phyloP scores from a whole-genome alignment of 306 rosid genomes.

The Ziziphus jujuba region DNA sequence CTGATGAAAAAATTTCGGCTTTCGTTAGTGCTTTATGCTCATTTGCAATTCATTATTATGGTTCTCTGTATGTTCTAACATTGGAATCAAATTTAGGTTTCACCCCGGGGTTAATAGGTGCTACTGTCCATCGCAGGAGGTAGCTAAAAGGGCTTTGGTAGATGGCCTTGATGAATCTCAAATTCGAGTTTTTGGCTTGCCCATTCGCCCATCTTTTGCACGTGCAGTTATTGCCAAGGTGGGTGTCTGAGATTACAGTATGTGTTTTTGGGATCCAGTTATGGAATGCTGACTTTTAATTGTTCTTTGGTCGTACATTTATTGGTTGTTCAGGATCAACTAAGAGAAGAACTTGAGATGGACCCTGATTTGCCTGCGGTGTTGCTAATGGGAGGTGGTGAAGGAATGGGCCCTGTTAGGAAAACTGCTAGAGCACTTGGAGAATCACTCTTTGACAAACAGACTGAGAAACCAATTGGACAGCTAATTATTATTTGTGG shows the following conservation, averaged over 20 bases:
- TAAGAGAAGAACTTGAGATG: constrained; percentile 84
- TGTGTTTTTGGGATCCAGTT: not conserved
- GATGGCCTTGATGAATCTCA: constrained; percentile 86
- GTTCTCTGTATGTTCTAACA: constrained; percentile 2
- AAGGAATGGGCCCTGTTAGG: constrained; percentile 99
- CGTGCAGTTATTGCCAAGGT: constrained; percentile 83
- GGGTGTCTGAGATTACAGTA: constrained; percentile 6
- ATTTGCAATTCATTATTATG: not conserved
- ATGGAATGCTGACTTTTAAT: constrained; percentile 11
- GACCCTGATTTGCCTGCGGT: constrained; percentile 85
- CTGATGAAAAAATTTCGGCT: constrained; percentile 7
- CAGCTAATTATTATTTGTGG: constrained; percentile 85
- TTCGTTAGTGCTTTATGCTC: constrained; percentile 4
- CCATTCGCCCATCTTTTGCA: constrained; percentile 91
- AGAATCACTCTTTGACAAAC: constrained; percentile 66
- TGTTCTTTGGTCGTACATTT: constrained; percentile 4
- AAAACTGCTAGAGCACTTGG: constrained; percentile 93
- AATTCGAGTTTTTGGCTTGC: constrained; percentile 71
- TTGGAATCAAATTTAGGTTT: constrained; percentile 58
- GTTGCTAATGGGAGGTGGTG: constrained; percentile 97
- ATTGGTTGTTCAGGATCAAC: constrained; percentile 51
- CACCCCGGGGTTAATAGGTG: constrained; percentile 94
- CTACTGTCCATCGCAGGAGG: constrained; percentile 87
- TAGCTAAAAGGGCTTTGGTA: constrained; percentile 70
- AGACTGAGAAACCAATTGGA: constrained; percentile 67